A percentile compares a stretch with the other conserved stretches of the same genome.
Evolutionary conservation across 805 yeast species (phyloP).

Genomic region (Ogataea methylovora): DNA sequence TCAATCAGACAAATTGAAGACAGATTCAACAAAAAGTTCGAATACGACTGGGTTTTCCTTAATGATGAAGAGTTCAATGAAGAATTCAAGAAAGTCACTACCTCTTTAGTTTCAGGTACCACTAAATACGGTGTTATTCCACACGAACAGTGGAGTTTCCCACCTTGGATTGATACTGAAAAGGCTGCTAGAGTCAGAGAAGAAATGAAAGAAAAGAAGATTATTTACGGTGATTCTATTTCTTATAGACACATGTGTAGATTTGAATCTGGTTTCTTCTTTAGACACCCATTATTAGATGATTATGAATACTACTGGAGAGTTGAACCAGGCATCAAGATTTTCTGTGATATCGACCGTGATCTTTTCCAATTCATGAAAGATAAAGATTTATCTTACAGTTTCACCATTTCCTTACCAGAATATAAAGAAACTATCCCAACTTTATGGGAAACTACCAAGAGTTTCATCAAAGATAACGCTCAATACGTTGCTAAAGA

Average conservation of each 20-base stretch:
- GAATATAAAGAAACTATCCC: constrained; percentile 69
- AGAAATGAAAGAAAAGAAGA: constrained; percentile 40
- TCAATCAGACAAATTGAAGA: constrained; percentile 81
- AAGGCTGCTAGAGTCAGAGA: constrained; percentile 52
- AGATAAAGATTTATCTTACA: constrained; percentile 66
- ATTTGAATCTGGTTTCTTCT: constrained; percentile 85
- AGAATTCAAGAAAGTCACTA: constrained; percentile 65
- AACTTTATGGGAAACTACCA: constrained; percentile 70
- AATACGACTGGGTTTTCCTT: constrained; percentile 93
- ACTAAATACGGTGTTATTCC: constrained; percentile 77
- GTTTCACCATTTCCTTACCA: constrained; percentile 71
- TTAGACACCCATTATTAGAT: constrained; percentile 62
- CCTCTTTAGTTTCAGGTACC: constrained; percentile 65
- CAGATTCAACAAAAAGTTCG: constrained; percentile 71
- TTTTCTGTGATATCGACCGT: constrained; percentile 76
- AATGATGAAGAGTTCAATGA: constrained; percentile 82
- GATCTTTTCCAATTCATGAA: constrained; percentile 79
- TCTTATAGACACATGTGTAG: constrained; percentile 90
- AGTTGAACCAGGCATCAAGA: constrained; percentile 80
- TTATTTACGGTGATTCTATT: constrained; percentile 59
- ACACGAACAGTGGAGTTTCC: constrained; percentile 82
- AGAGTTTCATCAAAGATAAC: constrained; percentile 47
- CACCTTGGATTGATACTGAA: constrained; percentile 70
- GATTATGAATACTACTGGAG: constrained; percentile 93
- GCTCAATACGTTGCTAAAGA: constrained; percentile 53